phyloP scores from a whole-genome alignment of 306 rosid species.

The Citrullus amarus region DNA sequence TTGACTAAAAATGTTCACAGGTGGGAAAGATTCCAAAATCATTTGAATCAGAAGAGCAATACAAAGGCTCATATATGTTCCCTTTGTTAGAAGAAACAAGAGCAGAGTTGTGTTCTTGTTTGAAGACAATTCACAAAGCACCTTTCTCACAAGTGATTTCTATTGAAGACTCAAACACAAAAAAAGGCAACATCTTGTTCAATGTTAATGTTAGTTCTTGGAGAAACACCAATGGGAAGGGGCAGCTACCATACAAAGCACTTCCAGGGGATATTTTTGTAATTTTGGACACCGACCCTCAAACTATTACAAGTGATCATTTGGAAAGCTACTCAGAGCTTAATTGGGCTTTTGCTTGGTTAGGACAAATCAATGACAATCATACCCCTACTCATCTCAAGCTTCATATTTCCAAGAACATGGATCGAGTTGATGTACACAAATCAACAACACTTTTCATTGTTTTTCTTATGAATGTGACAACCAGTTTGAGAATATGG shows the following conservation, averaged over 20 bases:
- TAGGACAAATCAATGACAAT: conserved; percentile 16
- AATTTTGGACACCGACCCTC: conserved; percentile 33
- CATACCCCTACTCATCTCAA: conserved; percentile 14
- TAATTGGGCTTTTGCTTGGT: conserved; percentile 26
- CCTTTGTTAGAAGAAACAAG: conserved; percentile 55
- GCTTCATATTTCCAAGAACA: conserved; percentile 21
- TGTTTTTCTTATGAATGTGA: conserved; percentile 34
- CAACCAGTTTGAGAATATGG: conserved; percentile 42
- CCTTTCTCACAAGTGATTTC: conserved; percentile 37
- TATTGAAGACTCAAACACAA: conserved; percentile 4
- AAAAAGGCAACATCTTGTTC: conserved; percentile 5
- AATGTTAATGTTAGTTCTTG: conserved; percentile 18
- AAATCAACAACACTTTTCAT: conserved; percentile 18
- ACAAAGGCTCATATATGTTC: conserved; percentile 28
- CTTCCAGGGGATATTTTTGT: conserved; percentile 45
- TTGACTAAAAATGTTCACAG: conserved; percentile 17
- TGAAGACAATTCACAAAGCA: conserved; percentile 28
- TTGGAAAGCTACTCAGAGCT: conserved; percentile 22
- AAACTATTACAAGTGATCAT: conserved; percentile 12
- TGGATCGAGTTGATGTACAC: conserved; percentile 1
- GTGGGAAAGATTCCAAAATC: conserved; percentile 21
- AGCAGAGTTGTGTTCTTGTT: conserved; percentile 26
- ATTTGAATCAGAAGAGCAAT: conserved; percentile 23
- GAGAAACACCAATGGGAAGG: conserved; percentile 20
- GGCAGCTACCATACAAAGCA: conserved; percentile 32